A percentile compares a stretch with the other conserved stretches of the same genome.
These are phyloP conservation scores for Vitis vinifera DNA, from an alignment of 164 flowering plant genomes.

Conservation along the genomic window DNA sequence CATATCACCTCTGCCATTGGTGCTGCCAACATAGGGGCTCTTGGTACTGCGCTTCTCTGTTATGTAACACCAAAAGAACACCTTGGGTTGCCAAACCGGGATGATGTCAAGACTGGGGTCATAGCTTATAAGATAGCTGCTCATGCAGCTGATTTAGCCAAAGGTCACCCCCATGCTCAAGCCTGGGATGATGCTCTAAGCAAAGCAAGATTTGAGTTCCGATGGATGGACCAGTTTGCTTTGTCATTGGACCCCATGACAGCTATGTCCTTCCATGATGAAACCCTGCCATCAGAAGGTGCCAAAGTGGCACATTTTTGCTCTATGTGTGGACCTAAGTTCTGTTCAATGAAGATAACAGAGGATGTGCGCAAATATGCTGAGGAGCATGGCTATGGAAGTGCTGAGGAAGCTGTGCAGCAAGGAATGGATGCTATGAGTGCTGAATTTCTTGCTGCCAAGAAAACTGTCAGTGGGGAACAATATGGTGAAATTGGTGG, in stretches of 20 bases:
- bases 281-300: conserved; percentile 93
- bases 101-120: conserved; percentile 98
- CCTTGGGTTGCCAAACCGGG: conserved; percentile 94
- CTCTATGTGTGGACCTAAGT: conserved; percentile 99
- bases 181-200: conserved; percentile 99
- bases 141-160: conserved; percentile 99
- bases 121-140: conserved; percentile 99
- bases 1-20: conserved; percentile 99
- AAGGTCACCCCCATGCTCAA: conserved; percentile 92
- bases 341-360: conserved; percentile 99
- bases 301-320: conserved; percentile 99
- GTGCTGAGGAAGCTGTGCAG: conserved; percentile 82
- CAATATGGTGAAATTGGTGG: conserved; percentile 98
- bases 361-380: conserved; percentile 98
- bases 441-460: conserved; percentile 87
- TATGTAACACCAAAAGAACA: conserved; percentile 99
- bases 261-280: conserved; percentile 98
- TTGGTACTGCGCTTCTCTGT: conserved; percentile 98
- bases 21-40: conserved; percentile 99
- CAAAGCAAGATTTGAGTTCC: conserved; percentile 95
- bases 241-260: conserved; percentile 95
- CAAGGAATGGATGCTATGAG: conserved; percentile 99
- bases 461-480: conserved; percentile 91
- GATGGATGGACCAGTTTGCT: conserved; percentile 99
- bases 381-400: conserved; percentile 97